Percentiles rank a stretch among this genome's conserved stretches.
Conservation (phyloP, 768 basidiomycete genomes). For the Lentinula guzmanii region DNA sequence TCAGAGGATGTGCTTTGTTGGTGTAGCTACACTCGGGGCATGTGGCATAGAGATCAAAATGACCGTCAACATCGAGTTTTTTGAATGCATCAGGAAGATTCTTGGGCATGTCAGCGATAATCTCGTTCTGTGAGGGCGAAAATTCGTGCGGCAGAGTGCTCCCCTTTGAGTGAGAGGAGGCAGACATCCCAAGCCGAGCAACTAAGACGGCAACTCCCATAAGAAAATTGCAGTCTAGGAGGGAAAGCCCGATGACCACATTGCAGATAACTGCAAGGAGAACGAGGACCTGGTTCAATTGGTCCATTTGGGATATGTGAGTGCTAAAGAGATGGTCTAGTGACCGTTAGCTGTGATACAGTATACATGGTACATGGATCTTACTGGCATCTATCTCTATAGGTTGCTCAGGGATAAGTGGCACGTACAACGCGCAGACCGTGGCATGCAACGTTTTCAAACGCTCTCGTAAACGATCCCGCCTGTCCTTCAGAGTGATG, state of each 20-base stretch:
- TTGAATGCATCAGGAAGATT: not conserved
- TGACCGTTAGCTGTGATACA: not conserved
- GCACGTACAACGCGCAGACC: not conserved
- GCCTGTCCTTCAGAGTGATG: not conserved
- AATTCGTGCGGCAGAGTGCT: not conserved
- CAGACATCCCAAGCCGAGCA: slow-evolving; percentile 8
- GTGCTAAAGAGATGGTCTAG: slow-evolving; percentile 1
- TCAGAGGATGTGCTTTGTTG: not conserved
- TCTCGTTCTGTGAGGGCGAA: not conserved
- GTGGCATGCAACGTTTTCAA: not conserved
- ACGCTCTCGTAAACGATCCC: not conserved
- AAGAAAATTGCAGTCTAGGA: slow-evolving; percentile 11
- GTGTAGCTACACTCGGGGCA: not conserved
- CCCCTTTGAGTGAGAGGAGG: not conserved
- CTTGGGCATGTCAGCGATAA: not conserved
- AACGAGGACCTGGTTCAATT: slow-evolving; percentile 6
- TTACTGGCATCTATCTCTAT: not conserved
- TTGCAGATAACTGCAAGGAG: slow-evolving; percentile 11
- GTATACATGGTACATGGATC: not conserved
- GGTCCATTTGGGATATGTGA: not conserved
- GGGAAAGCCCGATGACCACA: slow-evolving; percentile 9
- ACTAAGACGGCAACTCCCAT: slow-evolving; percentile 5
- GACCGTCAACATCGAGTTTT: not conserved
- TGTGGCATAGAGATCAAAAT: not conserved
- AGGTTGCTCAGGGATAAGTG: not conserved